A percentile compares a stretch with the other conserved stretches of the same genome.
Conservation (phyloP, 371 early-diverging fungal genomes). For the Mucor mucedo region DNA sequence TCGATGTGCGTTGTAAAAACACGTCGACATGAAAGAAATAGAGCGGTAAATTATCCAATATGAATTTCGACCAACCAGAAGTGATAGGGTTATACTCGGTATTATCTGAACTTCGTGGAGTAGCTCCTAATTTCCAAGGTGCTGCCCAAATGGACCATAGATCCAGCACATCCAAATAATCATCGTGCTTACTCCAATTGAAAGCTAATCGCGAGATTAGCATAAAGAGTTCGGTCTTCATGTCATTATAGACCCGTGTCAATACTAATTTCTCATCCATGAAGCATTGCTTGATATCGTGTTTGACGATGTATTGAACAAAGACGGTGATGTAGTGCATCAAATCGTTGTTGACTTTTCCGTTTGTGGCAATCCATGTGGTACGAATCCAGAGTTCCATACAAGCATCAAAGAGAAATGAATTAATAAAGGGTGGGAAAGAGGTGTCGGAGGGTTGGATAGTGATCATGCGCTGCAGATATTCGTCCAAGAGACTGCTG, state of each 20-base stretch:
- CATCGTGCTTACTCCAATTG: conserved; percentile 40
- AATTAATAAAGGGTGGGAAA: conserved; percentile 15
- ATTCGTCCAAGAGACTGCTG: conserved; percentile 25
- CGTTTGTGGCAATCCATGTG: conserved; percentile 27
- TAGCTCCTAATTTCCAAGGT: conserved; percentile 36
- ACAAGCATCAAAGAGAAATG: conserved; percentile 37
- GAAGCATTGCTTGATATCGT: conserved; percentile 29
- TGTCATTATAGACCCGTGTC: conserved; percentile 12
- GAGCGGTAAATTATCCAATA: conserved; percentile 38
- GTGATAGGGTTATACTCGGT: conserved; percentile 15
- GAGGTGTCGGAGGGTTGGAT: not conserved
- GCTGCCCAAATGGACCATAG: conserved; percentile 45
- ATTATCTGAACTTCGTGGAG: not conserved
- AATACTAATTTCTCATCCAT: not conserved
- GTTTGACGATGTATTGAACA: conserved; percentile 32
- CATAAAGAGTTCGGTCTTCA: conserved; percentile 35
- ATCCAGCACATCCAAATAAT: conserved; percentile 32
- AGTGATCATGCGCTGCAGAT: conserved; percentile 25
- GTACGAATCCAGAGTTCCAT: conserved; percentile 46
- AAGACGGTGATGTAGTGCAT: conserved; percentile 33
- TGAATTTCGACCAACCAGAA: conserved; percentile 31
- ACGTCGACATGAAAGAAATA: conserved; percentile 37
- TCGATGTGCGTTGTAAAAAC: conserved; percentile 31
- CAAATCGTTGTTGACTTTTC: conserved; percentile 21
- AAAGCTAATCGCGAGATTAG: conserved; percentile 38